Percentiles rank a stretch among this genome's conserved stretches.
These are phyloP conservation scores for Acanthamoeba royreba DNA, from an alignment of 208 protist species.

Conservation along the genomic window DNA sequence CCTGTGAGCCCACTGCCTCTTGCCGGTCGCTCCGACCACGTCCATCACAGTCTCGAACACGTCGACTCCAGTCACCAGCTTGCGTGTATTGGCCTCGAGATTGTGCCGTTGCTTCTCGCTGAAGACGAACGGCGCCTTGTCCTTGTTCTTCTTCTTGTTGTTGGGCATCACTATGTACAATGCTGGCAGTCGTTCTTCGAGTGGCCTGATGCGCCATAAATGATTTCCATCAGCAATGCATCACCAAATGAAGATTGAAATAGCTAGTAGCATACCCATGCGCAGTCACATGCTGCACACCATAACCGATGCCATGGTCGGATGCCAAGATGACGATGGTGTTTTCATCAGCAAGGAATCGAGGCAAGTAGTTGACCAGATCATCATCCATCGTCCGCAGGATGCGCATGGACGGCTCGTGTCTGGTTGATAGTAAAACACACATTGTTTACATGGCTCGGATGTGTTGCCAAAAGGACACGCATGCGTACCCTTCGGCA, in stretches of 20 bases:
- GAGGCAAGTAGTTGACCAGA: not conserved
- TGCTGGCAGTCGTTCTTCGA: not conserved
- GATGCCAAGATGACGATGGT: not conserved
- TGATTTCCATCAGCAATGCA: not conserved
- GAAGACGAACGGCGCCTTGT: too few relatives aligned
- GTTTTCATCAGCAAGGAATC: not conserved
- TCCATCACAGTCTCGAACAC: not conserved
- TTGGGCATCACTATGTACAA: not conserved
- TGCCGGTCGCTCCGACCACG: not conserved
- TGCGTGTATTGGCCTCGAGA: not conserved
- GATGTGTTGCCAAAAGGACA: not conserved
- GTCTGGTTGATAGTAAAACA: not conserved
- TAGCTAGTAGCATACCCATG: not conserved
- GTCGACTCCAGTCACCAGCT: not conserved
- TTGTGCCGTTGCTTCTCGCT: not conserved
- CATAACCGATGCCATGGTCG: constrained; percentile 1
- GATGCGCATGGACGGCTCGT: not conserved
- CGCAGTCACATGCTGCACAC: not conserved
- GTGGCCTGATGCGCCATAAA: not conserved
- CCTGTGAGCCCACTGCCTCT: not conserved
- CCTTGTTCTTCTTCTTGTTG: too few relatives aligned
- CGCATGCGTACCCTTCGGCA: not conserved
- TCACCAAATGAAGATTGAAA: not conserved
- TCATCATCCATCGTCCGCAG: not conserved
- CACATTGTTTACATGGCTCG: too few relatives aligned